Base-by-base conservation (phyloP, 305 asterid species). In the Fraxinus albicans region DNA sequence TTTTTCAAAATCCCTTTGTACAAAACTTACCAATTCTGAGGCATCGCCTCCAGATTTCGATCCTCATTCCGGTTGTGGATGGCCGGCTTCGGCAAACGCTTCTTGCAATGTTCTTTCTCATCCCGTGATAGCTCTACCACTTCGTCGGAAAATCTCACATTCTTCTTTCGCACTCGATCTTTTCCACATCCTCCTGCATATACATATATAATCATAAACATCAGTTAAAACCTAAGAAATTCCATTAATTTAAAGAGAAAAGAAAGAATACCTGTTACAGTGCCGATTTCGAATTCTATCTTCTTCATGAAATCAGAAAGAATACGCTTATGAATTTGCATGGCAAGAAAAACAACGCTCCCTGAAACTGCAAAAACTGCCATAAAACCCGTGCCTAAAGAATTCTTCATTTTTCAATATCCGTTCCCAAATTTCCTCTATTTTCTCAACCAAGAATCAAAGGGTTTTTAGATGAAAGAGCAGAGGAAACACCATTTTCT, bases 281-380 rank as follows among this genome's bases (percentile, higher is more conserved):
- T 69, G 2, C 33, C 80, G 40, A 95, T 81, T 83, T 93, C 92
- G 50, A 80, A 83, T 87, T 94, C 97, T 90, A 92, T 88, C 79
- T 92, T 84, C 84, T 92, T 89, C 92, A 95, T 90, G 90, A 95
- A 94, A 88, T 91, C 87, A 77, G 97, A 91, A 77, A 92, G 93
- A 47, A 94, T 93, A 80, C 94, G 97, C 38, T 95, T 91, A 83
- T 95, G 98, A 7, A 86, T 90, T 83, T 91, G 97, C 84, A 92
- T 86, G 85, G 98, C 93, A n/a, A 95, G 89, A 60, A 95, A 85
- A 40, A 86, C 96, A 0, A 95, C 98, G 89, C 96, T 93, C 8
- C 95, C 97, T 0, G 98, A 95, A 73, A 92, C 98, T 40, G 95
- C 98, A 79, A 91, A 93, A 88, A 94, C 98, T 7, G 95, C 94